These are phyloP conservation scores for Apiospora aurea DNA, from an alignment of 2,329 filamentous ascomycete genomes.

Conservation along the genomic window DNA sequence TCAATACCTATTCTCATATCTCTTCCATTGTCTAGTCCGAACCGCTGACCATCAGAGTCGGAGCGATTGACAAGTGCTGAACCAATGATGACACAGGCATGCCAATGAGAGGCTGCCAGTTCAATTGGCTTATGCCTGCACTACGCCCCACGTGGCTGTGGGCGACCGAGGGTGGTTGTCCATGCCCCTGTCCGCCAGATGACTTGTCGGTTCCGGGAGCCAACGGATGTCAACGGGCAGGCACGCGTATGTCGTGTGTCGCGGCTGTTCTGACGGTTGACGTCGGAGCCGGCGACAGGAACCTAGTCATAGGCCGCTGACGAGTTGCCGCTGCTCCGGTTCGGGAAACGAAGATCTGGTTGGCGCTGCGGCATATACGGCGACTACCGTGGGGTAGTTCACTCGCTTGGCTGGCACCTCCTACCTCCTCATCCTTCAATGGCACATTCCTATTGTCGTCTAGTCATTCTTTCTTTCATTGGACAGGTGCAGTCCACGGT, in stretches of 20 bases:
- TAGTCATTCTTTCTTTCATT: not conserved
- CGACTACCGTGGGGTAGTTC: not conserved
- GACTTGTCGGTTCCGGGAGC: not conserved
- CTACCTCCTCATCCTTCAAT: not conserved
- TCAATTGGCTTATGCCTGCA: not conserved
- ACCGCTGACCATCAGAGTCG: not conserved
- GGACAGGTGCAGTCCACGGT: not conserved
- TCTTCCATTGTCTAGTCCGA: not conserved
- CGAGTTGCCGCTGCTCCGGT: not conserved
- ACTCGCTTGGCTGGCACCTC: not conserved
- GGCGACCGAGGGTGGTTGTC: not conserved
- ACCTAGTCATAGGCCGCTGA: no score
- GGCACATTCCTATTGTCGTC: not conserved
- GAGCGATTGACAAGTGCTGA: not conserved
- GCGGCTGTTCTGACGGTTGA: not conserved
- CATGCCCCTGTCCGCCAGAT: not conserved
- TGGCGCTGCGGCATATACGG: not conserved
- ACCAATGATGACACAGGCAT: not conserved
- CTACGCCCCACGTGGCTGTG: not conserved
- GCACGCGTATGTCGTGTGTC: not conserved
- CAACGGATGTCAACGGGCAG: not conserved
- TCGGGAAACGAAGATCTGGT: not conserved
- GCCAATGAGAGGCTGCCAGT: not conserved
- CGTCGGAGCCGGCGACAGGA: not conserved
- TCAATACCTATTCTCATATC: not conserved